phyloP scores from a whole-genome alignment of 2,329 filamentous ascomycete genomes.

The Xylaria sp. region DNA sequence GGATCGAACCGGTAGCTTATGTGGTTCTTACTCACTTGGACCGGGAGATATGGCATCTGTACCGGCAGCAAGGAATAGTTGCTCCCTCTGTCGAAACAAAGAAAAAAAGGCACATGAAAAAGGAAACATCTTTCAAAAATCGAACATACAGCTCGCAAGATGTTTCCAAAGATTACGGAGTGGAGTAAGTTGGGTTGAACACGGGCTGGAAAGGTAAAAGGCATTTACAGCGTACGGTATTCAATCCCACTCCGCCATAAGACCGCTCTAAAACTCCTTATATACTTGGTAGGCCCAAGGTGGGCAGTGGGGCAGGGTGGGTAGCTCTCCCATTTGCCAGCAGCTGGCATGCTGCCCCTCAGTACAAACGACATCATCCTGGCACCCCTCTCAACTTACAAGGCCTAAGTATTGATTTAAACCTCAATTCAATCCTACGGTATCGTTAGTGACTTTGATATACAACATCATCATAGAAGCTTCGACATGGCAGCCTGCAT shows the following conservation, averaged over 20 bases:
- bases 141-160: conserved; percentile 54
- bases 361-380: background rate
- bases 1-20: conserved; percentile 3
- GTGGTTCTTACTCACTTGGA: too few relatives aligned
- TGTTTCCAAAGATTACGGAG: conserved; percentile 44
- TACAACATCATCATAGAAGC: conserved; percentile 44
- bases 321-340: too few relatives aligned
- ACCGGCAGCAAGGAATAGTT: too few relatives aligned
- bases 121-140: conserved; percentile 45
- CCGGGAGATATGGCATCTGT: too few relatives aligned
- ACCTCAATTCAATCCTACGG: conserved; percentile 1
- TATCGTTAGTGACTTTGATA: background rate
- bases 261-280: background rate
- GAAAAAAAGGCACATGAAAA: conserved; percentile 7
- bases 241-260: conserved; percentile 39
- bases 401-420: background rate
- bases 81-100: background rate
- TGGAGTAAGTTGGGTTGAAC: conserved; percentile 43
- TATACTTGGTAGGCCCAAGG: conserved; percentile 1
- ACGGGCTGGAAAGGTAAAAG: conserved; percentile 41
- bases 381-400: conserved; percentile 21
- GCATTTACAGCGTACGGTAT: conserved; percentile 41
- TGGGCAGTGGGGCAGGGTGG: background rate
- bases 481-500: conserved; percentile 77
- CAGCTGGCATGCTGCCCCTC: background rate